Evolutionary conservation across 177 flowering plant species (phyloP), one percentile per base, ranked within the genome.

Genomic region (Vitis hybrid): DNA sequence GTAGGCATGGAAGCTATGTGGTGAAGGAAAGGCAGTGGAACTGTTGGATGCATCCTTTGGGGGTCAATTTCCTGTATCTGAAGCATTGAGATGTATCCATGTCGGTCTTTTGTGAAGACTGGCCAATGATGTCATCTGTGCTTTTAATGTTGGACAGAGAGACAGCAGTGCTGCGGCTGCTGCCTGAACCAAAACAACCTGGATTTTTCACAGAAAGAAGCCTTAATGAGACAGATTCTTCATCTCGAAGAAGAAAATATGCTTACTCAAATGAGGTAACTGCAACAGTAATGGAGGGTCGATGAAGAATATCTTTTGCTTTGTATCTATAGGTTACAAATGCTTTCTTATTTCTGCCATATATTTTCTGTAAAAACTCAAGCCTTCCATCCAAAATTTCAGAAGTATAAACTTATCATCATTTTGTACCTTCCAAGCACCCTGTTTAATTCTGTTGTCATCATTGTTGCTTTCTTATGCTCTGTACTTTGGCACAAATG

Each of bases 81-180:
- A 82, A 62, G 74, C 70, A 13, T 18, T 72, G 56, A 80, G 83
- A 60, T 76, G 82, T 60, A 81, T 85, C 55, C 83, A 79, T 2
- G 64, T 85, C 14, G 80, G 83, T 12, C 70, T 85, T 0, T 64
- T 82, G 20, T 85, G 86, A 68, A 14, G 64, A 59, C 19, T 45
- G 71, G 31, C 64, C 64, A 3, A 68, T 64, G 2, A 68, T 68
- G 71, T 58, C 71, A 11, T 68, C 71, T 59, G 64, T 49, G 20
- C 55, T 68, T 22, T 1, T 68, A 14, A 68, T 68, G 71, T 60
- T 71, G 61, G 61, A 57, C 48, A 71, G 74, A 14, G 74, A 71
- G 67, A 39, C 3, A 20, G n/a, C 60, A n/a, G 13, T 19, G 10
- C 53, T 18, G 18, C 18, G 18, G 18, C 18, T 18, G 18, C 18